Evolutionary conservation across 257 asterid species (phyloP).

Genomic region (Scutellaria minor): DNA sequence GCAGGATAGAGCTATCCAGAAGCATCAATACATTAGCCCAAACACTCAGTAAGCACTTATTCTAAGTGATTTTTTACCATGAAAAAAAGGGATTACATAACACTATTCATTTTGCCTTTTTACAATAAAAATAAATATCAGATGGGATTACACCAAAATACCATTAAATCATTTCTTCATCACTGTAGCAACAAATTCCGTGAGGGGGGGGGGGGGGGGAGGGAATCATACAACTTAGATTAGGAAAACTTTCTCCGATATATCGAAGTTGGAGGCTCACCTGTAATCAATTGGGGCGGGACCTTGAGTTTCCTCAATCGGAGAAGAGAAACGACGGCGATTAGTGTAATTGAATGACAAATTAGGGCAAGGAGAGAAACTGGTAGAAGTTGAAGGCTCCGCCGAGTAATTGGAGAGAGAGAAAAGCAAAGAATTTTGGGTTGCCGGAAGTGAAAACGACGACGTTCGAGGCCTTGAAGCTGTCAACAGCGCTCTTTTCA

Average conservation of each 20-base stretch:
- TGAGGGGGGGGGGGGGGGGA: too few species aligned
- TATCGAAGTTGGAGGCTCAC: constrained; percentile 36
- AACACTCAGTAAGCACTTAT: background rate
- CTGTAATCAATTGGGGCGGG: constrained; percentile 64
- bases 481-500: constrained; percentile 44
- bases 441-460: constrained; percentile 29
- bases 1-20: constrained; percentile 62
- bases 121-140: background rate
- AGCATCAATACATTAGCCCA: constrained; percentile 32
- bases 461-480: constrained; percentile 40
- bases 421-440: constrained; percentile 23
- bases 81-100: background rate
- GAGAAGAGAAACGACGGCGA: constrained; percentile 51
- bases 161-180: background rate
- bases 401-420: constrained; percentile 26
- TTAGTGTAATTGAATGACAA: constrained; percentile 38
- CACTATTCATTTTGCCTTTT: background rate
- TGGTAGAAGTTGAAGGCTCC: constrained; percentile 38
- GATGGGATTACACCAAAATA: background rate
- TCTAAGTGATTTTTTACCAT: background rate
- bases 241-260: background rate
- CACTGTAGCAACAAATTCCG: background rate
- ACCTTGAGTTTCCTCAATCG: constrained; percentile 44
- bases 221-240: background rate
- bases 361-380: constrained; percentile 33